phyloP scores from a whole-genome alignment of 2,329 filamentous ascomycete genomes.

The Fusarium begoniae region DNA sequence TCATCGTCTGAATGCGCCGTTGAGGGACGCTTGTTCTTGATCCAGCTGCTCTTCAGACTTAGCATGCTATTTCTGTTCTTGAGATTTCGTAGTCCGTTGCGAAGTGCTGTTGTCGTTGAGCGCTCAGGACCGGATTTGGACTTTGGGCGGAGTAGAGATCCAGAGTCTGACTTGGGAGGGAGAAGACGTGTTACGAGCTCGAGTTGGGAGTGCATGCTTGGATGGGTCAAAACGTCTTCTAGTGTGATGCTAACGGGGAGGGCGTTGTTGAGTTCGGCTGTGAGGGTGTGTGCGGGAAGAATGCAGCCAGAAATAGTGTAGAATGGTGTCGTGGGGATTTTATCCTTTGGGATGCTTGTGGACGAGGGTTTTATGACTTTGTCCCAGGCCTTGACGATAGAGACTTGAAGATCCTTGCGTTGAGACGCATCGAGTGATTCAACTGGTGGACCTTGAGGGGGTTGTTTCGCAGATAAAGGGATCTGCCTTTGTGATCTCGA shows the following conservation, averaged over 20 bases:
- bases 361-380: conserved; percentile 53
- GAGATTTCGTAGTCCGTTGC: conserved; percentile 34
- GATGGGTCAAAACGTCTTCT: conserved; percentile 60
- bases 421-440: conserved; percentile 51
- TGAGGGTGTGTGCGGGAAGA: conserved; percentile 58
- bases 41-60: conserved; percentile 42
- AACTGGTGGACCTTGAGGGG: conserved; percentile 19
- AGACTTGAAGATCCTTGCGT: conserved; percentile 51
- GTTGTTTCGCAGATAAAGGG: conserved; percentile 47
- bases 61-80: conserved; percentile 37
- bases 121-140: conserved; percentile 1
- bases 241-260: conserved; percentile 54
- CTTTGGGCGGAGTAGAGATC: conserved; percentile 22
- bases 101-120: conserved; percentile 13
- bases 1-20: neutral
- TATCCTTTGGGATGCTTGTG: conserved; percentile 51
- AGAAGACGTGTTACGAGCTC: conserved; percentile 51
- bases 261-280: conserved; percentile 55
- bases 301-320: conserved; percentile 62
- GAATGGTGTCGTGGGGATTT: conserved; percentile 58
- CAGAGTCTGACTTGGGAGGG: conserved; percentile 19
- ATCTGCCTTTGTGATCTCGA: conserved; percentile 51
- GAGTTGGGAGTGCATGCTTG: conserved; percentile 60
- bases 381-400: conserved; percentile 57
- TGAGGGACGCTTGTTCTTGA: conserved; percentile 29